Evolutionary conservation across 257 asterid species (phyloP).

Genomic region (Przewalskia tangutica): DNA sequence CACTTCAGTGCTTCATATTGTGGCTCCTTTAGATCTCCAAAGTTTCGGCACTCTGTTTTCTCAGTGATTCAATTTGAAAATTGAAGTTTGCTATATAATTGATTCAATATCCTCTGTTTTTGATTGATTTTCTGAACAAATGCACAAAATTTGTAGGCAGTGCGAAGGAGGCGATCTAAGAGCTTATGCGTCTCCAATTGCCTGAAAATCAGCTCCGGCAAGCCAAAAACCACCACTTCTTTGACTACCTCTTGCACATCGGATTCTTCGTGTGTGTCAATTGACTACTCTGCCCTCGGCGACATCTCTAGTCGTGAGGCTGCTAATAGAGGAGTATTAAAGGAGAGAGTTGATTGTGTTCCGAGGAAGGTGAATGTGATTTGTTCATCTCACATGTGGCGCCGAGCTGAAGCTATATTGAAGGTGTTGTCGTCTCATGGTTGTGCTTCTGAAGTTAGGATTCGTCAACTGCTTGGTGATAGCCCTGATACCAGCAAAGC

Average conservation of each 20-base stretch:
- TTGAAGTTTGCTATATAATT: background rate
- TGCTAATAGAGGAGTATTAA: background rate
- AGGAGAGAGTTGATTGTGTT: background rate
- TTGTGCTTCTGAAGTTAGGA: slow-evolving; percentile 72
- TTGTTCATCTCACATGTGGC: slow-evolving; percentile 45
- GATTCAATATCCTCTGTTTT: background rate
- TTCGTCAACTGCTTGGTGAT: slow-evolving; percentile 82
- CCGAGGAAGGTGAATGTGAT: slow-evolving; percentile 23
- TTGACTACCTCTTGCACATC: slow-evolving; percentile 35
- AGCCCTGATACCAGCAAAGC: slow-evolving; percentile 99
- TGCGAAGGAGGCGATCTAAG: slow-evolving; percentile 62
- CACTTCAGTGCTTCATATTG: background rate
- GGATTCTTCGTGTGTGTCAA: slow-evolving; percentile 41
- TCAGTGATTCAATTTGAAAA: background rate
- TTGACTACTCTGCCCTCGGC: slow-evolving; percentile 15
- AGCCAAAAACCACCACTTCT: slow-evolving; percentile 22
- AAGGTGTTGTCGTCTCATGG: slow-evolving; percentile 50
- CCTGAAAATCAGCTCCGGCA: slow-evolving; percentile 31
- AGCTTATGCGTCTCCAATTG: slow-evolving; percentile 27
- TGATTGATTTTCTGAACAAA: background rate
- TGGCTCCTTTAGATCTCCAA: background rate
- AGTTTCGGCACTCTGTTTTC: background rate
- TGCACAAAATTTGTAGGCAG: slow-evolving; percentile 30
- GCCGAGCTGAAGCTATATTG: slow-evolving; percentile 63
- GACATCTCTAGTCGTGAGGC: slow-evolving; percentile 19